Evolutionary conservation across 345 rosid genomes (phyloP).

Genomic region (Firmiana major): DNA sequence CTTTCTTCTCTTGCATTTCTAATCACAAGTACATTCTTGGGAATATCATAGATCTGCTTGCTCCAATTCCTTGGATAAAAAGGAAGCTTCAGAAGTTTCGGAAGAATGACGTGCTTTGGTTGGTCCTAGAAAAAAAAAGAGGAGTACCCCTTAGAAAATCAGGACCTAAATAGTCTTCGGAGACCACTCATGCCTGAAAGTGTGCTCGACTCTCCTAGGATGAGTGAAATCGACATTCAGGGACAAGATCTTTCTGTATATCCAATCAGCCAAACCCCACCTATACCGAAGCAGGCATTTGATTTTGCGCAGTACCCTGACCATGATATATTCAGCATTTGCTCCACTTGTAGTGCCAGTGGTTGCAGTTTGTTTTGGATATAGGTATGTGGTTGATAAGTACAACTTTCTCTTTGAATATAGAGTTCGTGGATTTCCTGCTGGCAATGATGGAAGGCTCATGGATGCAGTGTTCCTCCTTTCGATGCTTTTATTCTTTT

Average conservation of each 20-base stretch:
- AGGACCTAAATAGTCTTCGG: constrained; percentile 50
- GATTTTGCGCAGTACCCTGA: constrained; percentile 97
- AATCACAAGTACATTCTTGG: constrained; percentile 88
- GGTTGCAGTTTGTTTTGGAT: constrained; percentile 90
- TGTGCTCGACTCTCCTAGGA: constrained; percentile 59
- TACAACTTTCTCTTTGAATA: constrained; percentile 92
- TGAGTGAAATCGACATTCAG: constrained; percentile 37
- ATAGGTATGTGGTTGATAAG: constrained; percentile 91
- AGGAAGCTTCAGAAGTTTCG: constrained; percentile 74
- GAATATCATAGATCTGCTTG: constrained; percentile 88
- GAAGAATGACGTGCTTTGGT: constrained; percentile 95
- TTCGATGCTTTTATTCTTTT: constrained; percentile 81
- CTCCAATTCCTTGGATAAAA: constrained; percentile 98
- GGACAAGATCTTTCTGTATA: constrained; percentile 79
- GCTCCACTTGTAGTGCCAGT: constrained; percentile 95
- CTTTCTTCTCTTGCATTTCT: constrained; percentile 93
- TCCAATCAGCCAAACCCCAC: constrained; percentile 81
- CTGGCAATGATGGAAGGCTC: constrained; percentile 95
- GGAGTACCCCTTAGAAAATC: constrained; percentile 75
- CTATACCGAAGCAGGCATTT: constrained; percentile 88
- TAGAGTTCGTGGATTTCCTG: constrained; percentile 93
- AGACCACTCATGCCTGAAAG: constrained; percentile 67
- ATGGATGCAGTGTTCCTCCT: constrained; percentile 89
- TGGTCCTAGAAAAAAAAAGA: constrained; percentile 89
- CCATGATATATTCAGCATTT: constrained; percentile 87